Evolutionary conservation across 352 stramenopile genomes (phyloP).

Genomic region (Halophytophthora batemanensis): DNA sequence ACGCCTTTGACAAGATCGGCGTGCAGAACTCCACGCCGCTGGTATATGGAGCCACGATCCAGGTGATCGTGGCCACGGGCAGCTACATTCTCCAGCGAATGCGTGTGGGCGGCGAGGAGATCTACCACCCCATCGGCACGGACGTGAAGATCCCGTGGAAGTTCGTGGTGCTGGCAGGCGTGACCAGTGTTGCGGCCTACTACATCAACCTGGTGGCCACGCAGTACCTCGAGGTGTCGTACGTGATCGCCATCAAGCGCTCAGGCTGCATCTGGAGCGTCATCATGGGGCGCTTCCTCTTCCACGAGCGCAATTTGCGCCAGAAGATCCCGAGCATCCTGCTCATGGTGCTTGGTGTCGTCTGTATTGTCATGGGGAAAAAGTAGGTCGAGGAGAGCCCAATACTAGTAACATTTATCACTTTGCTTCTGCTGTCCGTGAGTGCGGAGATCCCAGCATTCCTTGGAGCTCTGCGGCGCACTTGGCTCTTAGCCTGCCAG

Average conservation of each 20-base stretch:
- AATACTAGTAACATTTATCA: slow-evolving; percentile 18
- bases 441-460: too few species aligned
- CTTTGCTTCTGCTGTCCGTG: too few species aligned
- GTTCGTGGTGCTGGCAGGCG: slow-evolving; percentile 55
- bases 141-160: slow-evolving; percentile 68
- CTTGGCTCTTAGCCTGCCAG: too few species aligned
- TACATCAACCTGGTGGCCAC: slow-evolving; percentile 83
- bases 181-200: slow-evolving; percentile 78
- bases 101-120: slow-evolving; percentile 51
- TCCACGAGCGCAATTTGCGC: slow-evolving; percentile 63
- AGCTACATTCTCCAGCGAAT: slow-evolving; percentile 64
- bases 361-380: slow-evolving; percentile 77
- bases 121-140: slow-evolving; percentile 55
- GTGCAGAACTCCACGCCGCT: slow-evolving; percentile 77
- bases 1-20: slow-evolving; percentile 82
- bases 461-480: too few species aligned
- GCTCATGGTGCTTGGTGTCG: slow-evolving; percentile 74
- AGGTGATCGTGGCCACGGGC: slow-evolving; percentile 59
- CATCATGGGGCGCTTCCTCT: slow-evolving; percentile 68
- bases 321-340: slow-evolving; percentile 83
- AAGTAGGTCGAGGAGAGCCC: slow-evolving; percentile 26
- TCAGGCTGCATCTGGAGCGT: slow-evolving; percentile 85
- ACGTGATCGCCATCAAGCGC: slow-evolving; percentile 84
- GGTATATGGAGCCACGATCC: slow-evolving; percentile 68
- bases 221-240: slow-evolving; percentile 76